Evolutionary conservation across 169 alveolate species (phyloP).

Genomic region (Eimeria tenella): DNA sequence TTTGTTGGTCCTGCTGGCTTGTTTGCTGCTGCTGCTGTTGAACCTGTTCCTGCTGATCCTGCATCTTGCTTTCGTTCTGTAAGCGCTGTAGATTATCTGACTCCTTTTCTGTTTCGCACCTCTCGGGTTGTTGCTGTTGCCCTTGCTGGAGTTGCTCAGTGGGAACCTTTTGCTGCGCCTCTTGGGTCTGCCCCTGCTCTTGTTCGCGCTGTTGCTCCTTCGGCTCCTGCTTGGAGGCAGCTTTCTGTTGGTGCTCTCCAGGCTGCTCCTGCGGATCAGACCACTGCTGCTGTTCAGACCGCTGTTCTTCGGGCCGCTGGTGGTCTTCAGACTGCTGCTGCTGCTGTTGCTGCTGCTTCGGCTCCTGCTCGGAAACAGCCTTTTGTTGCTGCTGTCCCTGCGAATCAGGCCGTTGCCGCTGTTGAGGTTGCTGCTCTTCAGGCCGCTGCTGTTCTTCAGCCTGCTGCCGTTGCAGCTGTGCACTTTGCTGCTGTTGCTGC

Average conservation of each 20-base stretch:
- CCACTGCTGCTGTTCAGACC: not conserved
- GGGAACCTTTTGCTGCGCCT: conserved; percentile 2
- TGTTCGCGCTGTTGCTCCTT: conserved; percentile 6
- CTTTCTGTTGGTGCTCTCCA: not conserved
- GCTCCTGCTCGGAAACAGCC: not conserved
- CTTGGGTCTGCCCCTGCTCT: not conserved
- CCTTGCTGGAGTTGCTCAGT: conserved; percentile 39
- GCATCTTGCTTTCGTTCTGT: not conserved
- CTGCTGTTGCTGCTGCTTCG: not conserved
- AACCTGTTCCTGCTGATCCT: not conserved
- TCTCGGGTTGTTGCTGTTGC: conserved; percentile 13
- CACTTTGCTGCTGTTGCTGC: not conserved
- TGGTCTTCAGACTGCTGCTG: not conserved
- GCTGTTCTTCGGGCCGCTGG: not conserved
- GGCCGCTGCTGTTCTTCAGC: conserved; percentile 7
- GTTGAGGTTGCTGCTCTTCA: not conserved
- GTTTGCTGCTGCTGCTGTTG: not conserved
- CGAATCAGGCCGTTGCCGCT: not conserved
- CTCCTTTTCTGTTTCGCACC: not conserved
- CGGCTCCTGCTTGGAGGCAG: not conserved
- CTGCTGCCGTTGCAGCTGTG: not conserved
- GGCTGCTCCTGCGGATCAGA: not conserved
- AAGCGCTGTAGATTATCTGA: not conserved
- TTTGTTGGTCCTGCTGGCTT: not conserved
- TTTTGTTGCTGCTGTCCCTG: not conserved